Base-by-base conservation (phyloP, 2,329 filamentous ascomycete genomes). In the Sporothrix sp. region DNA sequence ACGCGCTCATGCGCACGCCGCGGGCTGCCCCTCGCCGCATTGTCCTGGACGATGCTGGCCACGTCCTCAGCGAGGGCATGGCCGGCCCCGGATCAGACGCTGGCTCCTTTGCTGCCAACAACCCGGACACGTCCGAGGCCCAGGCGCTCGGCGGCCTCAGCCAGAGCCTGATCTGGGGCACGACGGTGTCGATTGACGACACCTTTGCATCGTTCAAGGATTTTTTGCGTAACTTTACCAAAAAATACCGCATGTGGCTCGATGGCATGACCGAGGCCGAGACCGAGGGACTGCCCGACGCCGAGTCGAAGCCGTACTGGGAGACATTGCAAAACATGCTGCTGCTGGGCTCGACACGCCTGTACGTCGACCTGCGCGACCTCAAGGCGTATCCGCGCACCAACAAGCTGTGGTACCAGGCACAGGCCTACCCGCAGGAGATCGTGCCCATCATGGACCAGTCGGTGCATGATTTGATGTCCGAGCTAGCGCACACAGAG, bases 401-500 rank as follows among this genome's bases (percentile, higher is more conserved):
- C 0, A 75, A 84, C 59, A 97, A 97, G 69, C 73, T 98, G 51
- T 97, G 89, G 87, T 87, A 97, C 65, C 94, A 98, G 66, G 74
- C 94, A 52, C 87, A 95, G 64, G 84, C 86, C 13, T 98, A 96
- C 62, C 93, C 93, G 0, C 89, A 93, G 62, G 93, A 98, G 74
- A 90, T 98, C 48, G 85, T 98, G 39, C 90, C 91, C 3, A 76
- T 97, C 42, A 95, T 98, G 85, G 94, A 98, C 75, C 87, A 95
- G 66, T 82, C 83, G 6, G 80, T 96, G 46, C 94, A 95, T 63
- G 91, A 98, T 68, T 75, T 88, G 49, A 95, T 97, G 84, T 79
- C 93, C 21, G 90, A 95, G 62, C 71, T 97, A 45, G 89, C 91
- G 1, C 80, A 86, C 55, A 82, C 84, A 53, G 85, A 94, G 60